A percentile compares a stretch with the other conserved stretches of the same genome.
Evolutionary conservation across 1,284 basidiomycete genomes (phyloP).

Genomic region (Ceratobasidium sp.): DNA sequence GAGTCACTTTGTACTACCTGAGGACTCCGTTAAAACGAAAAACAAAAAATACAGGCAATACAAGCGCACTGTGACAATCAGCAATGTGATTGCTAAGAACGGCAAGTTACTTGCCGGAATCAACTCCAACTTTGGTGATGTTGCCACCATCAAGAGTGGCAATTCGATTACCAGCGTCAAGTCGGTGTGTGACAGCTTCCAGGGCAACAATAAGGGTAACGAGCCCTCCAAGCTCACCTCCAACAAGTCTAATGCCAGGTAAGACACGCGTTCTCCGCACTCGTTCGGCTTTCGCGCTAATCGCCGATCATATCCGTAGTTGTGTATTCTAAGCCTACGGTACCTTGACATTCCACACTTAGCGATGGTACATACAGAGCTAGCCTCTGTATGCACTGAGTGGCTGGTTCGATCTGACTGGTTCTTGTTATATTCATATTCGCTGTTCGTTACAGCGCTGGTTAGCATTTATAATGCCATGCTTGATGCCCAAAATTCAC

Average conservation of each 20-base stretch:
- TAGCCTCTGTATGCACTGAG: conserved; percentile 4
- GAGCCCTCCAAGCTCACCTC: conserved; percentile 39
- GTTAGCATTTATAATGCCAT: neutral
- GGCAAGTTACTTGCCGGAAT: conserved; percentile 39
- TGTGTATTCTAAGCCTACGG: conserved; percentile 2
- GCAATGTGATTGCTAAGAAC: conserved; percentile 39
- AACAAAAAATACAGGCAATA: conserved; percentile 34
- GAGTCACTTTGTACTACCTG: too few species aligned
- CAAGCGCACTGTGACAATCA: conserved; percentile 47
- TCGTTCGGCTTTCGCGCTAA: neutral
- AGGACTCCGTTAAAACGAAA: too few species aligned
- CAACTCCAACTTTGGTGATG: conserved; percentile 42
- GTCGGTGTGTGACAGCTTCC: conserved; percentile 37
- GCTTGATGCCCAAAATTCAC: neutral
- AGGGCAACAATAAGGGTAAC: conserved; percentile 38
- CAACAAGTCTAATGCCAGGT: conserved; percentile 36
- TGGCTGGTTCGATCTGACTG: conserved; percentile 1
- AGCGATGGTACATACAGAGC: too few species aligned
- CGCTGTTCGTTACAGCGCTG: neutral
- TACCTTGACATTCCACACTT: neutral
- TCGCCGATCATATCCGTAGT: neutral
- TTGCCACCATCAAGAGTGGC: conserved; percentile 37
- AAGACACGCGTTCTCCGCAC: neutral
- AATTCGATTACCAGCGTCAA: conserved; percentile 35
- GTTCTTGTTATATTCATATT: neutral